phyloP scores from a whole-genome alignment of 2,329 filamentous ascomycete genomes.

The Colletotrichum musicola region DNA sequence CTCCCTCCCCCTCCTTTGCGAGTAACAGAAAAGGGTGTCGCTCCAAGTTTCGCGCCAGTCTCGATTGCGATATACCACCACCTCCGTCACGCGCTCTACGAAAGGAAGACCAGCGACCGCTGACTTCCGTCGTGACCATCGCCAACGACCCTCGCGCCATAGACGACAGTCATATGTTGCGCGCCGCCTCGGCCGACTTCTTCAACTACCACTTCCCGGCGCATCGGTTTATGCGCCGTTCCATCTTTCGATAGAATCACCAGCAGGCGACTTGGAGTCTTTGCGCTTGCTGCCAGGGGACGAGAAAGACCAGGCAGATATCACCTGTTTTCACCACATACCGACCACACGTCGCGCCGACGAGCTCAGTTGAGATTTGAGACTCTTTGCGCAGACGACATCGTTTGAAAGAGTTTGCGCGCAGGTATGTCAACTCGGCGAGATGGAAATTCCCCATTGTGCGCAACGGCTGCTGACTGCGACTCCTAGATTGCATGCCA shows the following conservation, averaged over 20 bases:
- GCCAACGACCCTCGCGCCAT: slow-evolving; percentile 1
- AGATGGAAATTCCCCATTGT: background rate
- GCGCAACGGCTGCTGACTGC: slow-evolving; percentile 16
- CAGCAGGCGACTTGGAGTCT: slow-evolving; percentile 75
- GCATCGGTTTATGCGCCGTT: slow-evolving; percentile 59
- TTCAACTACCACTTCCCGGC: slow-evolving; percentile 46
- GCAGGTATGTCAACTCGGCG: slow-evolving; percentile 12
- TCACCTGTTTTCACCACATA: slow-evolving; percentile 22
- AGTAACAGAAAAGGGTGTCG: slow-evolving; percentile 14
- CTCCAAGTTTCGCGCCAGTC: slow-evolving; percentile 14
- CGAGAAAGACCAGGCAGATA: slow-evolving; percentile 66
- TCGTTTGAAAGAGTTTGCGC: slow-evolving; percentile 4
- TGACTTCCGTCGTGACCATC: background rate
- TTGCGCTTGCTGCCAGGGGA: slow-evolving; percentile 72
- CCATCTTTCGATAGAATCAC: slow-evolving; percentile 53
- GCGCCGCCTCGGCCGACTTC: slow-evolving; percentile 32
- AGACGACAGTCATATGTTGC: slow-evolving; percentile 27
- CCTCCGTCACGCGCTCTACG: slow-evolving; percentile 16
- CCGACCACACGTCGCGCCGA: slow-evolving; percentile 4
- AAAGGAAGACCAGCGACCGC: slow-evolving; percentile 11
- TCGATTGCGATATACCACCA: background rate
- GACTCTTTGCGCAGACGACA: slow-evolving; percentile 1
- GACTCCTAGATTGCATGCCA: slow-evolving; percentile 32
- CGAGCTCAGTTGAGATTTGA: background rate
- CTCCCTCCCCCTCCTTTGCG: background rate